A percentile compares a stretch with the other conserved stretches of the same genome.
Conservation (phyloP, 495 filamentous ascomycete genomes). For the Amniculicola lignicola region DNA sequence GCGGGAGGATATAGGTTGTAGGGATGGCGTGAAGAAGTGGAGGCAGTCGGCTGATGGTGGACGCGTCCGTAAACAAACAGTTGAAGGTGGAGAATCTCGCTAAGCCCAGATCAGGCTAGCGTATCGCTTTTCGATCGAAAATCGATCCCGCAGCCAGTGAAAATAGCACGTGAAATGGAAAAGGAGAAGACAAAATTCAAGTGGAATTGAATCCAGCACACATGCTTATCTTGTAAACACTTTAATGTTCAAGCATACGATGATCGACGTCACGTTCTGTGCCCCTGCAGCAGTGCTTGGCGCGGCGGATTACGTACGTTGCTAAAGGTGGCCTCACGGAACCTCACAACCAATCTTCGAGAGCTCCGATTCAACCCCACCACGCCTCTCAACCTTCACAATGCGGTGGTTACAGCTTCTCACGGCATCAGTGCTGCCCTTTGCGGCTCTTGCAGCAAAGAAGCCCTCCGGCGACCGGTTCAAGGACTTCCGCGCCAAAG, state of each 20-base stretch:
- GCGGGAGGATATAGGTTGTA: constrained; percentile 2
- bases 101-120: too few relatives aligned
- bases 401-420: constrained; percentile 51
- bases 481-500: constrained; percentile 62
- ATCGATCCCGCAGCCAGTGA: too few relatives aligned
- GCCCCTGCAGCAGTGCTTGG: constrained; percentile 4
- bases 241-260: too few relatives aligned
- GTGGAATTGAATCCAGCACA: too few relatives aligned
- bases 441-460: constrained; percentile 57
- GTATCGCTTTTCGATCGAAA: too few relatives aligned
- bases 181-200: too few relatives aligned
- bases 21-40: neutral
- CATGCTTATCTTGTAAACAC: too few relatives aligned
- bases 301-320: constrained; percentile 25
- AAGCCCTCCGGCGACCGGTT: constrained; percentile 57
- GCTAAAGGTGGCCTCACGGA: constrained; percentile 8
- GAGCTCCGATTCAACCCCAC: neutral
- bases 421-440: constrained; percentile 50
- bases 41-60: too few relatives aligned
- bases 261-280: too few relatives aligned
- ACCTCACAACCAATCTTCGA: constrained; percentile 16
- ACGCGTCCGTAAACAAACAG: too few relatives aligned
- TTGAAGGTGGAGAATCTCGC: too few relatives aligned
- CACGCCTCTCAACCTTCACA: constrained; percentile 17
- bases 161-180: too few relatives aligned